Conservation (phyloP, 306 rosid species). For the Macrotyloma uniflorum region DNA sequence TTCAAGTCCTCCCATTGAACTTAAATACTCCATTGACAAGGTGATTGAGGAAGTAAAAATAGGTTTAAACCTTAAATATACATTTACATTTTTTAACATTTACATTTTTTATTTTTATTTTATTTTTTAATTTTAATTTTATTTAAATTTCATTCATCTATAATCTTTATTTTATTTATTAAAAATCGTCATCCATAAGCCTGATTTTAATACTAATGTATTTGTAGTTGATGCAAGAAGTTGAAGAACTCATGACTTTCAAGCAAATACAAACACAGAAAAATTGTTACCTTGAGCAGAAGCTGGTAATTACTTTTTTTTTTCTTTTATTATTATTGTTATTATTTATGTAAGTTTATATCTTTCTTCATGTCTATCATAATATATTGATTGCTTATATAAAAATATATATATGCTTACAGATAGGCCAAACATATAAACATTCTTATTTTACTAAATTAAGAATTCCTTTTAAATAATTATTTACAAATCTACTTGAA, state of each 20-base stretch:
- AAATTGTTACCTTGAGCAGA: slow-evolving; percentile 53
- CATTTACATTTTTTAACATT: not conserved
- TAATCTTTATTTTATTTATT: no score
- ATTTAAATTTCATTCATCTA: not conserved
- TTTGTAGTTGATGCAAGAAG: slow-evolving; percentile 59
- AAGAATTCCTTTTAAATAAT: slow-evolving; percentile 15
- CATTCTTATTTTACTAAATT: not conserved
- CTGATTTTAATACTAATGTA: not conserved
- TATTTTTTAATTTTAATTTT: not conserved
- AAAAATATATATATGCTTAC: not conserved
- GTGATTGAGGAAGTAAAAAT: slow-evolving; percentile 38
- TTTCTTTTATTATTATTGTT: not conserved
- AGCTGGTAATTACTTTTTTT: slow-evolving; percentile 52
- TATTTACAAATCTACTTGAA: not conserved
- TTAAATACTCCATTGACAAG: slow-evolving; percentile 42
- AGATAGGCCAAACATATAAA: not conserved
- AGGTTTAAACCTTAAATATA: not conserved
- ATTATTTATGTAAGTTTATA: not conserved
- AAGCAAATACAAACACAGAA: slow-evolving; percentile 45
- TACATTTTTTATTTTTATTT: no score
- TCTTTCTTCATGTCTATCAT: not conserved
- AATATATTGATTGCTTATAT: not conserved
- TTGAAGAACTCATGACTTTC: slow-evolving; percentile 52
- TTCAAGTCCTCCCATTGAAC: slow-evolving; percentile 31
- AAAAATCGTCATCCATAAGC: no score